These are phyloP conservation scores for Skeletonema costatum DNA, from an alignment of 108 stramenopile species.

Conservation along the genomic window DNA sequence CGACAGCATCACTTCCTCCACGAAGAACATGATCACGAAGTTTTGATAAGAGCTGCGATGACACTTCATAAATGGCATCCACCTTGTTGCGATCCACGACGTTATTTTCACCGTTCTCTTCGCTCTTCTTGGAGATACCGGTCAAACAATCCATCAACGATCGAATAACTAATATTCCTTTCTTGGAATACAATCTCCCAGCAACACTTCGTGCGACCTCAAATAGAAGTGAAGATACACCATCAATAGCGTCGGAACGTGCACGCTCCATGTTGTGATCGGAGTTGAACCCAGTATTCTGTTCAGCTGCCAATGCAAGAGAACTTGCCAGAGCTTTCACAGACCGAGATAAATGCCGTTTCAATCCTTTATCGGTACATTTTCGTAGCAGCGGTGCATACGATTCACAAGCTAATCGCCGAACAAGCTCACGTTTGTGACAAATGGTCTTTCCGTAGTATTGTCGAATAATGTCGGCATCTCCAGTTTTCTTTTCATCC, in stretches of 20 bases:
- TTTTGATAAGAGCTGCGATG: conserved; percentile 46
- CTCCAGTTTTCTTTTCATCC: conserved; percentile 14
- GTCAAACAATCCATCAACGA: conserved; percentile 57
- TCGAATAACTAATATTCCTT: conserved; percentile 55
- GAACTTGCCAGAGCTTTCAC: conserved; percentile 67
- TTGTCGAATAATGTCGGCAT: conserved; percentile 72
- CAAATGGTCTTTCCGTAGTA: conserved; percentile 81
- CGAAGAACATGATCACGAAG: conserved; percentile 43
- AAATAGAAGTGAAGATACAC: conserved; percentile 73
- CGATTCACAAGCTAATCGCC: conserved; percentile 77
- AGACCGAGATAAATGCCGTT: conserved; percentile 70
- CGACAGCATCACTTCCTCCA: conserved; percentile 13
- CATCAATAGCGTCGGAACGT: conserved; percentile 76
- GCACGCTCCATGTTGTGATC: conserved; percentile 44
- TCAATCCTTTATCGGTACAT: conserved; percentile 55
- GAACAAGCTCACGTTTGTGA: conserved; percentile 68
- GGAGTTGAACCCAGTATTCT: background rate
- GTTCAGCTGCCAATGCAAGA: conserved; percentile 17
- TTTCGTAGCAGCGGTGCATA: conserved; percentile 83
- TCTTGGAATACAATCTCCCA: conserved; percentile 71
- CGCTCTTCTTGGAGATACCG: conserved; percentile 1
- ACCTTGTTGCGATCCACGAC: conserved; percentile 24
- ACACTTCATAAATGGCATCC: conserved; percentile 36
- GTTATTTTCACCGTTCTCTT: conserved; percentile 8
- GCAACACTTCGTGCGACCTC: conserved; percentile 71